Evolutionary conservation across 78 protist species (phyloP), one percentile per base, ranked within the genome.

Genomic region (Isochrysis galbana): DNA sequence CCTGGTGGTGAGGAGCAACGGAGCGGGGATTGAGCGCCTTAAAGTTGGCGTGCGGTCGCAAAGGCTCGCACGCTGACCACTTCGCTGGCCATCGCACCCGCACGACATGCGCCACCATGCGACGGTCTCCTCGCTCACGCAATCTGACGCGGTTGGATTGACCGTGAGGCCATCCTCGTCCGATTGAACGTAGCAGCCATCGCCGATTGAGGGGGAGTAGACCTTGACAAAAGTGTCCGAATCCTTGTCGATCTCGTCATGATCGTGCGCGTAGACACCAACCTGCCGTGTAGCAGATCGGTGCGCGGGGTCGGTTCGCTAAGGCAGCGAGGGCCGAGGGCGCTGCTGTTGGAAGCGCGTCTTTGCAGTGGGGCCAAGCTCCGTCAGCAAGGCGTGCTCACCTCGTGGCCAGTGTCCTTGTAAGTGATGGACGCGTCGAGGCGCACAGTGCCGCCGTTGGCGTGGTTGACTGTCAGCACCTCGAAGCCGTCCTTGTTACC

Each of bases 191-290:
- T 54, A 87, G 90, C 47, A n/a, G 51, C 34, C 47, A 77, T 87
- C 90, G 46, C 90, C 90, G 80, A 1, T 36, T 46, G 45, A 54
- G 23, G 90, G 90, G 77, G 51, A 47, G 90, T 51, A 86, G 46
- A 86, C 90, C 74, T 51, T 46, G 74, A 86, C 11, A 72, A 45
- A 86, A 26, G 19, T 29, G 70, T 84, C 70, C 22, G 0, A 11
- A 32, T 36, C 2, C 77, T 26, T 45, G 47, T 77, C 47, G 44
- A 48, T 29, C 90, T 86, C 70, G 38, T 23, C 90, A 11, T 86
- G 69, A 42, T 86, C 61, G 90, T 87, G 90, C 46, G 72, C 90
- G 90, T 54, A 87, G 45, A 87, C 90, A 45, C 90, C 90, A n/a
- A n/a, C n/a, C n/a, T n/a, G n/a, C n/a, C n/a, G n/a, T n/a, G n/a